These are phyloP conservation scores for Sclerotinia minor DNA, from an alignment of 2,329 filamentous ascomycete species.

Conservation along the genomic window DNA sequence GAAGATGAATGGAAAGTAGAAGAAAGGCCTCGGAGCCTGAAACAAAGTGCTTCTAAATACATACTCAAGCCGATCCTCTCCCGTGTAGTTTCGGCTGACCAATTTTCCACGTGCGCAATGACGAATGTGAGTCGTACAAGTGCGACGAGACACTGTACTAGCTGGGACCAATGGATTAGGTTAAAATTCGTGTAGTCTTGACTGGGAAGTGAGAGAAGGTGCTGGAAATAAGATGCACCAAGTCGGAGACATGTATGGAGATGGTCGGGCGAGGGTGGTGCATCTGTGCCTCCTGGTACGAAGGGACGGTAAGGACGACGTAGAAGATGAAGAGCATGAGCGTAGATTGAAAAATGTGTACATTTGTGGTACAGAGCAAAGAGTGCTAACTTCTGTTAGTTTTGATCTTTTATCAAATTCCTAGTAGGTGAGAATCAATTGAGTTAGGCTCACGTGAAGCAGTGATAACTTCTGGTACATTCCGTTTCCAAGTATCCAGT, in stretches of 20 bases:
- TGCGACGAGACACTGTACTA: conserved; percentile 33
- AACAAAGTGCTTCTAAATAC: conserved; percentile 39
- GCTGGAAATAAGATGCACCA: conserved; percentile 35
- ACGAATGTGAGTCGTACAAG: conserved; percentile 37
- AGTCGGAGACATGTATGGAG: conserved; percentile 15
- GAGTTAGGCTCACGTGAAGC: conserved; percentile 29
- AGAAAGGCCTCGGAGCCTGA: conserved; percentile 32
- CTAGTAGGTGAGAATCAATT: not conserved
- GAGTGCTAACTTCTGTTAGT: conserved; percentile 28
- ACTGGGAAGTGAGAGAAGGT: conserved; percentile 35
- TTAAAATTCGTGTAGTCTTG: conserved; percentile 32
- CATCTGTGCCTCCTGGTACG: conserved; percentile 18
- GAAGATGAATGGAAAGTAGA: not conserved
- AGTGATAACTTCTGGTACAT: conserved; percentile 26
- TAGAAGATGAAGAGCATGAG: conserved; percentile 35
- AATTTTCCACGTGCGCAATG: conserved; percentile 34
- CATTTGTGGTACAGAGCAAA: conserved; percentile 30
- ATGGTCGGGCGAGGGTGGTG: conserved; percentile 5
- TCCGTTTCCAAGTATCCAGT: conserved; percentile 33
- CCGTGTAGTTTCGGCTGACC: conserved; percentile 34
- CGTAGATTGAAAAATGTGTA: conserved; percentile 32
- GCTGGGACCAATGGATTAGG: conserved; percentile 30
- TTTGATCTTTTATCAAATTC: not conserved
- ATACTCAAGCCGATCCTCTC: conserved; percentile 35
- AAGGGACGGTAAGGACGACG: conserved; percentile 31